Base-by-base conservation (phyloP, 2,329 filamentous ascomycete genomes). In the Pseudovirgaria hyperparasitica region DNA sequence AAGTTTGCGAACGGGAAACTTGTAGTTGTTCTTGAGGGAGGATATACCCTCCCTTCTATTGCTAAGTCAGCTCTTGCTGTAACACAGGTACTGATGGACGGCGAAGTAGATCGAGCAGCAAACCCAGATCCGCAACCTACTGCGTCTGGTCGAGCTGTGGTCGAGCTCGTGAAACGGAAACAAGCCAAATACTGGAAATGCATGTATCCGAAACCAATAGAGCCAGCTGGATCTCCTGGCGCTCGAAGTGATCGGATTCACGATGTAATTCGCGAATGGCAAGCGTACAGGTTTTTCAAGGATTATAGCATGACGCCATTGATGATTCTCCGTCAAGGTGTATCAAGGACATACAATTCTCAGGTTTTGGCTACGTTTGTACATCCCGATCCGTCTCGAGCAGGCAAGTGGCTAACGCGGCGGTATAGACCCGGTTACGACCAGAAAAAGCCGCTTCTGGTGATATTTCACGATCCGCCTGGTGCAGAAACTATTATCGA, bases 41-140 rank as follows among this genome's bases (percentile, higher is more conserved):
- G 90, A 6, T 98, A 98, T 55, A 96, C 96, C 43, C 71, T 98
- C 14, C 65, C 74, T 25, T 90, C 90, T 1, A 98, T 98, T 32
- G 92, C 90, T 0, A 76, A 81, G 31, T 96, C 90, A 4, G 86
- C 90, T 2, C 67, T 94, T 4, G 84, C 87, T 3, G 90, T 98
- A 2, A 90, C 84, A 2, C 75, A 76, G 33, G 94, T 87, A 1
- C 64, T 98, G 23, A 96, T 98, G 85, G 85, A 90, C 13, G 86
- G 98, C 45, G 82, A 87, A 8, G 90, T 90, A 3, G 72, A 74
- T 31, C 62, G 69, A 27, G 49, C 75, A 9, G 51, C 52, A 25
- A 42, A 48, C 20, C 24, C 12, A 6, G 50, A 58, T 6, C 55
- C 59, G 2, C 44, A 54, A 5, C 58, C 69, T 2, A 66, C 67